Base-by-base conservation (phyloP, 2,329 filamentous ascomycete species). In the Immersiporthe knoxdaviesiana region DNA sequence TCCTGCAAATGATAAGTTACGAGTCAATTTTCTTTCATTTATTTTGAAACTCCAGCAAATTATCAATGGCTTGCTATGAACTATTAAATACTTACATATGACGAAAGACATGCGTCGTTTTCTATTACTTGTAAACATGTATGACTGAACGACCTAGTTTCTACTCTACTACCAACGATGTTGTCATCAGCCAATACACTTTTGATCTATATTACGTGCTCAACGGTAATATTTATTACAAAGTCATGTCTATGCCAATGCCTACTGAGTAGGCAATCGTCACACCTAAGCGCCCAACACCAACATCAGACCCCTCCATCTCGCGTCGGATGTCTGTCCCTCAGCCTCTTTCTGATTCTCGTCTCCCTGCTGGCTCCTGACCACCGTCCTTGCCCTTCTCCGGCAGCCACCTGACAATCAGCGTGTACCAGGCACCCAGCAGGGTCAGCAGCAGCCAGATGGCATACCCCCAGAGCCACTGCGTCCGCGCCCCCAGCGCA, bases 401-500 rank as follows among this genome's bases (percentile, higher is more conserved):
- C 1, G 81, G 81, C 74, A 83, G 66, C 39, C 75, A 78, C 41
- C 75, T 72, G 41, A 75, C 75, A 6, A 76, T 69, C 14, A 78
- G 68, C 2, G 76, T 76, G 63, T 79, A 81, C 6, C 76, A 79
- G 18, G 72, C 35, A 1, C 76, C 79, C 4, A 83, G 54, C 0
- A 74, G n/a, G 2, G 85, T 74, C 72, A 90, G 76, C 14, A 90
- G 73, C n/a, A 88, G 74, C 89, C 90, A 92, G 62, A 89, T 85
- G 4, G 91, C 78, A 72, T 94, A 88, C 0, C 92, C 92, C 52
- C 83, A 77, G 0, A 91, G 74, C 67, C 90, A 84, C 71, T 90
- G 86, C 18, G 85, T 83, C 54, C 85, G 83, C 2, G 89, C 88
- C 1, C 92, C 90, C 0, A 88, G 74, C 0, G 92, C 92, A 72